Percentiles rank a stretch among this genome's conserved stretches.
Conservation (phyloP, 176 grass and related monocot species). For the Chrysopogon serrulatus region DNA sequence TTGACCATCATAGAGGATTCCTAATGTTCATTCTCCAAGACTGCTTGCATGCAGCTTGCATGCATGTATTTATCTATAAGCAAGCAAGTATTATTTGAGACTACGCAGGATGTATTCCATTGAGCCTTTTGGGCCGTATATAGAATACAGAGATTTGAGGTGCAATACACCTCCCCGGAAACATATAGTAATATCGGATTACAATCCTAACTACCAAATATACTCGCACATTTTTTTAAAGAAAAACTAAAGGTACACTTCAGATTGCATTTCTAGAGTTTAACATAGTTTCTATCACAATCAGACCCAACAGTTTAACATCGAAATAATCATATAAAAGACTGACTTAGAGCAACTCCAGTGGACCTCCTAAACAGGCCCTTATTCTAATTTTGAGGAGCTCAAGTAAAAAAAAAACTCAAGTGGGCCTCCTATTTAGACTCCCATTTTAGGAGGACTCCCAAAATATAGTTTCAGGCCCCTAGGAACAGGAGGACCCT, state of each 20-base stretch:
- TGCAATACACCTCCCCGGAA: background rate
- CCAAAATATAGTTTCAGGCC: no score
- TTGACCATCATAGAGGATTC: background rate
- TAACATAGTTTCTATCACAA: background rate
- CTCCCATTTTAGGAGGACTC: no score
- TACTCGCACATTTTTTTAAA: background rate
- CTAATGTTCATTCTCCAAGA: slow-evolving; percentile 7
- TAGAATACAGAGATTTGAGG: background rate
- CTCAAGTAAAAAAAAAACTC: no score
- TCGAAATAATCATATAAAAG: background rate
- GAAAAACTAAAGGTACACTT: background rate
- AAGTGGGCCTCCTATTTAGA: no score
- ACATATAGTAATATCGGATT: background rate
- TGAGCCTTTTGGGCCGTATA: background rate
- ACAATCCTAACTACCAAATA: background rate
- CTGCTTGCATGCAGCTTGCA: no score
- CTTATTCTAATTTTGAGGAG: no score
- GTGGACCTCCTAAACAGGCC: no score
- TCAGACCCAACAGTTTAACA: background rate
- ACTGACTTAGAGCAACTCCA: no score
- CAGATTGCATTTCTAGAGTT: background rate
- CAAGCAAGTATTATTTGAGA: background rate
- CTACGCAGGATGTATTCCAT: background rate
- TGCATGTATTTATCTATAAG: background rate
- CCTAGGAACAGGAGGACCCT: no score